Percentiles rank a stretch among this genome's conserved stretches.
Conservation (phyloP, 106 monocot genomes). For the Allium fistulosum region DNA sequence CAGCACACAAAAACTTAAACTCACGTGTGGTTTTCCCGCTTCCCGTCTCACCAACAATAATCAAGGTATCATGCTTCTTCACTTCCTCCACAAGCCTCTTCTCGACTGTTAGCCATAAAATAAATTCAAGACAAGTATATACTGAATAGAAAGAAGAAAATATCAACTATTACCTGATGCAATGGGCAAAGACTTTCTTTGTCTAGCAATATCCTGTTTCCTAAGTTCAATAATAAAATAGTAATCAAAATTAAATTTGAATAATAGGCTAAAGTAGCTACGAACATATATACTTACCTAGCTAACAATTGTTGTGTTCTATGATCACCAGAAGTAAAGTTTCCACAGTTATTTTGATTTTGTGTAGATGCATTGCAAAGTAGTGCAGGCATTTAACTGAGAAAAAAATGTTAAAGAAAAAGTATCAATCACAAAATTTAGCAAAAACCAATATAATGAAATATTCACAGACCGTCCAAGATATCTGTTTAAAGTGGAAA, state of each 20-base stretch:
- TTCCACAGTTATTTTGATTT: conserved; percentile 1
- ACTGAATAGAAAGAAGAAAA: not conserved
- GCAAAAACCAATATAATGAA: too few relatives aligned
- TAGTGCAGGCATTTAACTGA: conserved; percentile 12
- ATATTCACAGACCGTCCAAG: too few relatives aligned
- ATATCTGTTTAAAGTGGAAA: too few relatives aligned
- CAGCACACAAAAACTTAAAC: not conserved
- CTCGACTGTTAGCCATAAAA: conserved; percentile 38
- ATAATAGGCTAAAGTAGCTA: too few relatives aligned
- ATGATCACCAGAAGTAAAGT: conserved; percentile 12
- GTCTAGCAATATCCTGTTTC: conserved; percentile 28
- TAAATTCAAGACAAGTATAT: not conserved
- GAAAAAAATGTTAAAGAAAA: not conserved
- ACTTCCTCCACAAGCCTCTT: conserved; percentile 78
- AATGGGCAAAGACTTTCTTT: conserved; percentile 72
- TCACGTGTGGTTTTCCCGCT: conserved; percentile 97
- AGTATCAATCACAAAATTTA: not conserved
- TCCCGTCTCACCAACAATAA: conserved; percentile 93
- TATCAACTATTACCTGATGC: conserved; percentile 38
- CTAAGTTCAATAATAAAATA: conserved; percentile 8
- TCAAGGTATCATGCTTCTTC: conserved; percentile 62
- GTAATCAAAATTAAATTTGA: too few relatives aligned
- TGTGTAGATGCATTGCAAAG: not conserved
- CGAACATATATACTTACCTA: not conserved
- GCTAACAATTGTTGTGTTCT: conserved; percentile 8